phyloP scores from a whole-genome alignment of 805 yeast species.

The Candida succiphila region DNA sequence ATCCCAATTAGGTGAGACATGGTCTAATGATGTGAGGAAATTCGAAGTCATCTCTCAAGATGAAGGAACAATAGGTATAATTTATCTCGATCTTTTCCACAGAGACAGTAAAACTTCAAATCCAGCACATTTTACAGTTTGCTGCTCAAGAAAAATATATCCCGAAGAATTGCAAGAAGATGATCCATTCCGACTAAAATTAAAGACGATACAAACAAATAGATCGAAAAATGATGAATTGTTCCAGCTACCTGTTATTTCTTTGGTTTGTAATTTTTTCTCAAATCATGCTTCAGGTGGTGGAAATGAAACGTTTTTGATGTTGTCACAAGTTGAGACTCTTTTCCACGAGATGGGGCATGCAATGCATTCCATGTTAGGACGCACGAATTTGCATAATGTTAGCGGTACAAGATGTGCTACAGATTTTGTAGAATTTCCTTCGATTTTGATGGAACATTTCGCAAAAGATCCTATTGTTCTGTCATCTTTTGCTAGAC shows the following conservation, averaged over 20 bases:
- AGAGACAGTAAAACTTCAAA: slow-evolving; percentile 65
- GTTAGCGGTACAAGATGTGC: slow-evolving; percentile 92
- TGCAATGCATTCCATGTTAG: slow-evolving; percentile 96
- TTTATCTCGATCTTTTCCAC: slow-evolving; percentile 83
- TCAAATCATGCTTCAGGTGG: slow-evolving; percentile 11
- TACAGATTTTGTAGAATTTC: slow-evolving; percentile 93
- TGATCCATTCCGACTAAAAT: slow-evolving; percentile 24
- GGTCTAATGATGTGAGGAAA: slow-evolving; percentile 82
- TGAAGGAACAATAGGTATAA: slow-evolving; percentile 61
- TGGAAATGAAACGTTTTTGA: slow-evolving; percentile 41
- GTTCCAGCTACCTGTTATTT: slow-evolving; percentile 82
- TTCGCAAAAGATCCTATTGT: slow-evolving; percentile 81
- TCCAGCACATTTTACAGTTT: slow-evolving; percentile 94
- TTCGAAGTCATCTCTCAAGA: slow-evolving; percentile 62
- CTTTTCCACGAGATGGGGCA: slow-evolving; percentile 98
- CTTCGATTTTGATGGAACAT: slow-evolving; percentile 92
- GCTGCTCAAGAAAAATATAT: slow-evolving; percentile 79
- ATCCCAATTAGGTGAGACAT: slow-evolving; percentile 64
- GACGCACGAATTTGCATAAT: slow-evolving; percentile 82
- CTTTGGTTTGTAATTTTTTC: slow-evolving; percentile 76
- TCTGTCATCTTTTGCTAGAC: slow-evolving; percentile 60
- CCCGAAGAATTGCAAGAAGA: slow-evolving; percentile 37
- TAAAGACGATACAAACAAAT: slow-evolving; percentile 21
- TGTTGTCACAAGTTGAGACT: slow-evolving; percentile 80
- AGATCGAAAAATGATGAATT: slow-evolving; percentile 34